Conservation (phyloP, 2,329 filamentous ascomycete genomes). For the Epichloe sp. region DNA sequence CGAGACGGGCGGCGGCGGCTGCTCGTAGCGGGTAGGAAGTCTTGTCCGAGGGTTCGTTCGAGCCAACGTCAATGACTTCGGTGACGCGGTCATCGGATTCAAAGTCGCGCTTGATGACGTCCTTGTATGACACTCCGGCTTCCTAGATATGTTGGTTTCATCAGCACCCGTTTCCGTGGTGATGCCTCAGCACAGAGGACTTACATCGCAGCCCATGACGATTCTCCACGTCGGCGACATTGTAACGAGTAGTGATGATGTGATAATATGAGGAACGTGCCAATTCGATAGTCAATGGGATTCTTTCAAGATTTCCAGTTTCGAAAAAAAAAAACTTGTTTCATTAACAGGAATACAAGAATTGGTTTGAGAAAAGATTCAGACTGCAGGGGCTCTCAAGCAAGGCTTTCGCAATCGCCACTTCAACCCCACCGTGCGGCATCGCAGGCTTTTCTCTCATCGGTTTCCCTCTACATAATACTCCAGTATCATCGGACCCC, state of each 20-base stretch:
- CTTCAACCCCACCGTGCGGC: not conserved
- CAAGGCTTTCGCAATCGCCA: not conserved
- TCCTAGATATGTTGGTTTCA: constrained; percentile 29
- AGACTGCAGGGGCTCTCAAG: not conserved
- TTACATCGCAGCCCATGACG: constrained; percentile 40
- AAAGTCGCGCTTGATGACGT: constrained; percentile 61
- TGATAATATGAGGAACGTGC: not conserved
- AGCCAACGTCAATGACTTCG: constrained; percentile 62
- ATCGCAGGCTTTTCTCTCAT: not conserved
- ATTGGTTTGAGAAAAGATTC: not conserved
- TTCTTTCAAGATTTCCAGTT: no score
- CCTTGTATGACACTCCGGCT: constrained; percentile 68
- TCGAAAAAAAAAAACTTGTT: no score
- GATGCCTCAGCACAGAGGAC: constrained; percentile 11
- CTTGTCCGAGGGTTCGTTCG: constrained; percentile 52
- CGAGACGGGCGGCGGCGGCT: constrained; percentile 53
- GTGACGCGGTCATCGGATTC: constrained; percentile 52
- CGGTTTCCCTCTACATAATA: not conserved
- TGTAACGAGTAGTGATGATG: constrained; percentile 6
- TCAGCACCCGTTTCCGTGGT: not conserved
- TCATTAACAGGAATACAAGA: no score
- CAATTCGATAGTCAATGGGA: no score
- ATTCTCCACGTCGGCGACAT: constrained; percentile 39
- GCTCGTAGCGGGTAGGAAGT: constrained; percentile 73
- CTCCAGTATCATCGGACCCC: not conserved